phyloP scores from a whole-genome alignment of 352 stramenopile genomes.

The Pythium dissimile region DNA sequence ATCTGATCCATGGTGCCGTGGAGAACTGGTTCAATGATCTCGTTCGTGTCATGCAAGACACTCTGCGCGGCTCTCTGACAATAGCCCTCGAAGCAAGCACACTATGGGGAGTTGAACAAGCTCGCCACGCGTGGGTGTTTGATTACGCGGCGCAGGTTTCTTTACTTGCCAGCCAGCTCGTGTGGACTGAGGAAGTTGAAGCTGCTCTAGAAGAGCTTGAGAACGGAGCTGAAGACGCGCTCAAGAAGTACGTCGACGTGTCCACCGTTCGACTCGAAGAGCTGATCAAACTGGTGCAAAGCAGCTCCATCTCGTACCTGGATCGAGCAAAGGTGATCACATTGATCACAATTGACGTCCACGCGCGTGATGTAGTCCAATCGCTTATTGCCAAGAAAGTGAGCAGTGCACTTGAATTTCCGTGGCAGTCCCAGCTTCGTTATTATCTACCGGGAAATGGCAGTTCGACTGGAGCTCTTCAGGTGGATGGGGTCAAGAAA shows the following conservation, averaged over 20 bases:
- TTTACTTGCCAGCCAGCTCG: conserved; percentile 90
- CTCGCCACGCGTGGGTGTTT: conserved; percentile 88
- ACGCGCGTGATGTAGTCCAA: conserved; percentile 94
- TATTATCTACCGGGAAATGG: conserved; percentile 80
- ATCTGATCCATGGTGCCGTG: conserved; percentile 82
- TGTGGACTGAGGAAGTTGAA: conserved; percentile 93
- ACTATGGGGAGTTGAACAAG: conserved; percentile 86
- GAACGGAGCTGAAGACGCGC: conserved; percentile 92
- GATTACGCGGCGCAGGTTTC: conserved; percentile 83
- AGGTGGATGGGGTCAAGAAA: conserved; percentile 24
- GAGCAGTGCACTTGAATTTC: conserved; percentile 89
- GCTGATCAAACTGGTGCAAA: conserved; percentile 93
- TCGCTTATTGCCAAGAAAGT: conserved; percentile 92
- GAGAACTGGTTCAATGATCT: conserved; percentile 95
- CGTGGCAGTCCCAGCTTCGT: conserved; percentile 95
- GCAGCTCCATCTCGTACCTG: conserved; percentile 50
- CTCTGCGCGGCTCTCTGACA: conserved; percentile 77
- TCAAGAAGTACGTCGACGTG: conserved; percentile 94
- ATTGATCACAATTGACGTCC: conserved; percentile 97
- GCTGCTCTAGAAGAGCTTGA: conserved; percentile 92
- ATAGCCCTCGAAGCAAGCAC: conserved; percentile 92
- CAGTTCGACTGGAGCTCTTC: conserved; percentile 15
- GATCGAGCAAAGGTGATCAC: conserved; percentile 94
- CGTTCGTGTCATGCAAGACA: conserved; percentile 92
- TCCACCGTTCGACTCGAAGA: conserved; percentile 89